These are phyloP conservation scores for Polyporus tsugae DNA, from an alignment of 1,284 basidiomycete genomes.

Conservation along the genomic window DNA sequence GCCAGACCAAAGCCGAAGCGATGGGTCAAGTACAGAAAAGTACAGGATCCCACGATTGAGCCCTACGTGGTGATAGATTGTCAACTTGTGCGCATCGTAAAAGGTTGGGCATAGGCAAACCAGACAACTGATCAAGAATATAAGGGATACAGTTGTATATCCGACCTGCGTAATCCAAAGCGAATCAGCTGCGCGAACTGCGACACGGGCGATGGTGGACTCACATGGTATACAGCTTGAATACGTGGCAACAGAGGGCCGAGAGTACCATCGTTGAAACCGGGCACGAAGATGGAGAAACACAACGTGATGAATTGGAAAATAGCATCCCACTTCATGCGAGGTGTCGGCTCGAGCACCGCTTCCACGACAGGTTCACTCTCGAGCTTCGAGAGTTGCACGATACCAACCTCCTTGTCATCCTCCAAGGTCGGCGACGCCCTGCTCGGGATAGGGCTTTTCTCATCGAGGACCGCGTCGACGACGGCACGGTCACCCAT, in stretches of 20 bases:
- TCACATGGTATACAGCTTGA: slow-evolving; percentile 58
- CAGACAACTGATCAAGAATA: slow-evolving; percentile 63
- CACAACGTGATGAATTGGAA: slow-evolving; percentile 51
- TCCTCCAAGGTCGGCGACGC: slow-evolving; percentile 15
- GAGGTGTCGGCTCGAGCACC: slow-evolving; percentile 18
- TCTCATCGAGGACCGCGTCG: slow-evolving; percentile 15
- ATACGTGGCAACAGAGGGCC: slow-evolving; percentile 66
- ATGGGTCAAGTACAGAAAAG: slow-evolving; percentile 59
- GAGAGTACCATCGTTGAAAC: slow-evolving; percentile 71
- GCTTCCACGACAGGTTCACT: neutral
- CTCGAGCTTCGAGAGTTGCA: slow-evolving; percentile 14
- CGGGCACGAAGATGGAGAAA: slow-evolving; percentile 54
- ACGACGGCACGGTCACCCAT: slow-evolving; percentile 9
- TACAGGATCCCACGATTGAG: slow-evolving; percentile 54
- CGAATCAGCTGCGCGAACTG: slow-evolving; percentile 2
- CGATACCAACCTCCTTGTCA: slow-evolving; percentile 1
- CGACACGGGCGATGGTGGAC: slow-evolving; percentile 19
- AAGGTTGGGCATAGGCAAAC: slow-evolving; percentile 41
- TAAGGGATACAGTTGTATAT: slow-evolving; percentile 56
- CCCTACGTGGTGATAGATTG: slow-evolving; percentile 42
- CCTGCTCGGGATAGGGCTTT: slow-evolving; percentile 13
- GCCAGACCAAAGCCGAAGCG: slow-evolving; percentile 66
- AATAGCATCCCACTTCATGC: slow-evolving; percentile 29
- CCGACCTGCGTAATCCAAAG: slow-evolving; percentile 43
- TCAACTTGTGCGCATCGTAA: neutral